Evolutionary conservation across 192 early-diverging fungal species (phyloP).

Genomic region (Backusella sp.): DNA sequence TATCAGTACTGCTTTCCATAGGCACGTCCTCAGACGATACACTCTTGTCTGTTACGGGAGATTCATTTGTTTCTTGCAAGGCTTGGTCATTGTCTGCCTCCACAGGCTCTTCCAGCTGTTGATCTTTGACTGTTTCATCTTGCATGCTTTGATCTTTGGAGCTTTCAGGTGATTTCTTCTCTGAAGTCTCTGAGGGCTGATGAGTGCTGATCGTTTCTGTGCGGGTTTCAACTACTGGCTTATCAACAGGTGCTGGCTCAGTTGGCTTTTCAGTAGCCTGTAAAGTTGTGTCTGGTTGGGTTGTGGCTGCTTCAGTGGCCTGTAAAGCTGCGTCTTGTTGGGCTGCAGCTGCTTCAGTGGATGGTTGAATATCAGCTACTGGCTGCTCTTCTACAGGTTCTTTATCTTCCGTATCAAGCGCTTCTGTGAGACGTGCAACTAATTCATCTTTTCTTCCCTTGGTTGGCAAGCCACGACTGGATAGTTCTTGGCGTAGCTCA

Average conservation of each 20-base stretch:
- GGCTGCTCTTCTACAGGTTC: not conserved
- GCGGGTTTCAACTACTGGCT: not conserved
- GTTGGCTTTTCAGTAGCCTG: not conserved
- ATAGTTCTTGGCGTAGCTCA: constrained; percentile 46
- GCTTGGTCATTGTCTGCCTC: not conserved
- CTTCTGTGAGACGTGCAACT: constrained; percentile 58
- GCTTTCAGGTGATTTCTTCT: not conserved
- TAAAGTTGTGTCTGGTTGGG: not conserved
- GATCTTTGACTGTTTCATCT: not conserved
- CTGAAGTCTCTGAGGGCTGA: not conserved
- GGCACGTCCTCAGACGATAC: not conserved
- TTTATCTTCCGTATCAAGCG: constrained; percentile 23
- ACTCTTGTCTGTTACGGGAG: not conserved
- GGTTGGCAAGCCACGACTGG: constrained; percentile 50
- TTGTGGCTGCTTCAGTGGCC: not conserved
- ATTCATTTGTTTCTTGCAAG: not conserved
- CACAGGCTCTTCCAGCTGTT: not conserved
- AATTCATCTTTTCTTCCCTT: constrained; percentile 67
- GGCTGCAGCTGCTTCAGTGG: not conserved
- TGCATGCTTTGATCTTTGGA: not conserved
- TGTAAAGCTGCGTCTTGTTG: not conserved
- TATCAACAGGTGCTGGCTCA: not conserved
- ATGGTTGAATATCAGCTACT: not conserved
- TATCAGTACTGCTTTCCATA: not conserved
- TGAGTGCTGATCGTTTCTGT: not conserved